These are phyloP conservation scores for Russula sp. DNA, from an alignment of 768 basidiomycete species.

Conservation along the genomic window DNA sequence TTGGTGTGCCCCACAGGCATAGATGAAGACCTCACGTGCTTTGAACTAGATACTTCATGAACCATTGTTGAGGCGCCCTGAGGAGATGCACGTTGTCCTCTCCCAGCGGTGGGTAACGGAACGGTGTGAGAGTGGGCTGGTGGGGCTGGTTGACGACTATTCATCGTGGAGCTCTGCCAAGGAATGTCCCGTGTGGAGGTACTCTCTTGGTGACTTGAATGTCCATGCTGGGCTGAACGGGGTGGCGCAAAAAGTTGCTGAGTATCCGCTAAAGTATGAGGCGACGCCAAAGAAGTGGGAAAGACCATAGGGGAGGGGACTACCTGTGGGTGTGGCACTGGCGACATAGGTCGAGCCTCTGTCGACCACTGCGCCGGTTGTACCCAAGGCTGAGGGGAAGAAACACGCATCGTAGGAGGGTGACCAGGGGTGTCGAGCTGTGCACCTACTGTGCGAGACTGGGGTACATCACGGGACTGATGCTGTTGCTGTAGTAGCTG, in stretches of 20 bases:
- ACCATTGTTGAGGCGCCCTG: neutral
- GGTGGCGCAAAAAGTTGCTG: conserved; percentile 1
- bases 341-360: conserved; percentile 18
- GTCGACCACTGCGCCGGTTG: conserved; percentile 15
- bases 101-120: conserved; percentile 5
- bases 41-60: conserved; percentile 11
- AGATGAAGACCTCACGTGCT: conserved; percentile 17
- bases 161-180: neutral
- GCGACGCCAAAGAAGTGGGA: conserved; percentile 5
- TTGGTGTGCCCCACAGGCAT: conserved; percentile 2
- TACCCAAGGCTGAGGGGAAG: conserved; percentile 16
- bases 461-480: conserved; percentile 3
- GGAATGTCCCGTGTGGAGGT: neutral
- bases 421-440: conserved; percentile 12
- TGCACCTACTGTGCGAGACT: conserved; percentile 4
- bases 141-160: conserved; percentile 2
- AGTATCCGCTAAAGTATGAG: conserved; percentile 6
- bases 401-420: neutral
- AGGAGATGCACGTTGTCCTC: conserved; percentile 18
- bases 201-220: conserved; percentile 8
- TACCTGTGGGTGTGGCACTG: neutral
- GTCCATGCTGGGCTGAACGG: neutral
- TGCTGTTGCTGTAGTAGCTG: conserved; percentile 15
- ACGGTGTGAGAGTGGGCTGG: conserved; percentile 12
- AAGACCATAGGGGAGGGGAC: conserved; percentile 25